A percentile compares a stretch with the other conserved stretches of the same genome.
These are phyloP conservation scores for Dictyostelium firmibasis DNA, from an alignment of 78 protist genomes.

Conservation along the genomic window DNA sequence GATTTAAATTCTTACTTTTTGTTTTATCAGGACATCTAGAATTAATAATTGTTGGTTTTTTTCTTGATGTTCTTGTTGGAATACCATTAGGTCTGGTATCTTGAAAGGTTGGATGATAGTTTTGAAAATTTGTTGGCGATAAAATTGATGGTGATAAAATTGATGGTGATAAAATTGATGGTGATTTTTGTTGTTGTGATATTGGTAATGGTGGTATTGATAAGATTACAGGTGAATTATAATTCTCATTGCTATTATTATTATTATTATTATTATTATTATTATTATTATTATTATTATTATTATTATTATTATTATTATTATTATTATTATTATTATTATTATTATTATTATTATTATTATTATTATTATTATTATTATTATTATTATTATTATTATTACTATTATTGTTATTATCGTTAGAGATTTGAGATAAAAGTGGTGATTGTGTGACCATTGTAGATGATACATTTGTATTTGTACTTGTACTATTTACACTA, in stretches of 20 bases:
- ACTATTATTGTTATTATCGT: neutral
- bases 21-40: conserved; percentile 52
- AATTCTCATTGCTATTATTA: neutral
- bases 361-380: neutral
- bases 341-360: neutral
- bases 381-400: no score
- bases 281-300: neutral
- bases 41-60: neutral
- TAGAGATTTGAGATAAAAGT: neutral
- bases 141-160: neutral
- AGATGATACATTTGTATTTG: neutral
- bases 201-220: neutral
- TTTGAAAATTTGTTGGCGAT: neutral
- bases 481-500: neutral
- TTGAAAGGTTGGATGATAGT: neutral
- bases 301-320: neutral
- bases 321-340: neutral
- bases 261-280: neutral
- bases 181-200: neutral
- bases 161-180: neutral
- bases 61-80: conserved; percentile 7
- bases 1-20: conserved; percentile 65
- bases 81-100: conserved; percentile 11
- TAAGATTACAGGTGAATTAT: neutral
- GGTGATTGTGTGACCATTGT: neutral